phyloP scores from a whole-genome alignment of 257 asterid genomes.

The Ophiorrhiza pumila region DNA sequence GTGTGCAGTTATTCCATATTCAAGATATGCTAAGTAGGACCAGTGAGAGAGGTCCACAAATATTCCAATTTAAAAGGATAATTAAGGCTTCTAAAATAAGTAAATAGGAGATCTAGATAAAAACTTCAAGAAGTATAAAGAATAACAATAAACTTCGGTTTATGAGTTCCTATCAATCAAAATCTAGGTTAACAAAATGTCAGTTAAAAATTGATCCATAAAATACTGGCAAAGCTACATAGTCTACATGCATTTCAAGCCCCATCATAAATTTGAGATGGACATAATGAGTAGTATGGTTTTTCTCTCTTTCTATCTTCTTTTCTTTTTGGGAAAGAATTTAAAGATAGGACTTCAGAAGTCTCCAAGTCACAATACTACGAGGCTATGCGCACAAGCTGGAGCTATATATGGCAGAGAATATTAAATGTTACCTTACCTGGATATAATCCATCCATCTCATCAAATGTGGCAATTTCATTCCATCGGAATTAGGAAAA shows the following conservation, averaged over 20 bases:
- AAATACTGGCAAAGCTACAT: background rate
- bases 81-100: background rate
- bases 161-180: background rate
- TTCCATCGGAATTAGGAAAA: slow-evolving; percentile 53
- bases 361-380: background rate
- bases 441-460: slow-evolving; percentile 91
- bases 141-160: background rate
- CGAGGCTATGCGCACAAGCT: background rate
- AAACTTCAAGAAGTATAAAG: background rate
- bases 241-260: background rate
- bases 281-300: background rate
- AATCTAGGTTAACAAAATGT: background rate
- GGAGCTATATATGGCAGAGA: background rate
- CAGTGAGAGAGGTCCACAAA: background rate
- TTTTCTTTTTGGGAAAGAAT: background rate
- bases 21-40: background rate
- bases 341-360: background rate
- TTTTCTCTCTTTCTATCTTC: background rate
- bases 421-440: slow-evolving; percentile 36
- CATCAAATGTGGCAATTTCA: slow-evolving; percentile 63
- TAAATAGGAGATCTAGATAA: background rate
- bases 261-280: background rate
- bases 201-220: background rate
- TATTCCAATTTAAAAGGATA: background rate
- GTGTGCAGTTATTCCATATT: background rate